Conservation (phyloP, 345 rosid genomes). For the Arabis hirsuta region DNA sequence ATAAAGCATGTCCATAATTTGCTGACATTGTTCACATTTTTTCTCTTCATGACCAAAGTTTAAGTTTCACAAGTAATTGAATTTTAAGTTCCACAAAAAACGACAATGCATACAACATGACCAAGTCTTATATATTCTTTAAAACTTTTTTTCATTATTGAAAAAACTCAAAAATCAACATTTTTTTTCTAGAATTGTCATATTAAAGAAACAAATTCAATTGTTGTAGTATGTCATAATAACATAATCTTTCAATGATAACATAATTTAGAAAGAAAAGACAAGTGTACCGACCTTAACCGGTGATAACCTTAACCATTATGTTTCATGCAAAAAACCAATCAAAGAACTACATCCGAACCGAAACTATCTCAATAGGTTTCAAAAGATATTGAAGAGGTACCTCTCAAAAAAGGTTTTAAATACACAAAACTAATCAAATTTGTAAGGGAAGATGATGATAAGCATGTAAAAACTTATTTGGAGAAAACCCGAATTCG, state of each 20-base stretch:
- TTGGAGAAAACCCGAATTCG: constrained; percentile 19
- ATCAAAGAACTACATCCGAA: constrained; percentile 23
- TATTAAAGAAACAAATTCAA: neutral
- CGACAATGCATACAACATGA: constrained; percentile 26
- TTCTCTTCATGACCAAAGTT: constrained; percentile 10
- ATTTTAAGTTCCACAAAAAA: constrained; percentile 1
- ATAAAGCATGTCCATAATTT: constrained; percentile 38
- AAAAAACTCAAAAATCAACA: neutral
- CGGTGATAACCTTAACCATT: neutral
- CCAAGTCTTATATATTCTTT: neutral
- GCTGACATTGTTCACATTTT: constrained; percentile 4
- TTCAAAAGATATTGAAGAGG: constrained; percentile 26
- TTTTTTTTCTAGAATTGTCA: neutral
- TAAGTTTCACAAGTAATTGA: constrained; percentile 20
- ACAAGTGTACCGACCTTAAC: neutral
- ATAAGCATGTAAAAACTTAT: constrained; percentile 36
- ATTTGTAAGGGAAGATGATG: constrained; percentile 17
- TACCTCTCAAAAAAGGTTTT: constrained; percentile 14
- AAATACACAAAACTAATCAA: constrained; percentile 36
- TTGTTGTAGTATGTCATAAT: neutral
- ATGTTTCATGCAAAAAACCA: constrained; percentile 28
- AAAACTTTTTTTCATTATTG: neutral
- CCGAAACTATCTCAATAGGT: constrained; percentile 8
- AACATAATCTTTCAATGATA: neutral
- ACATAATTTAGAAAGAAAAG: neutral